A percentile compares a stretch with the other conserved stretches of the same genome.
Conservation (phyloP, 108 stramenopile genomes). For the Cyclotella atomus region DNA sequence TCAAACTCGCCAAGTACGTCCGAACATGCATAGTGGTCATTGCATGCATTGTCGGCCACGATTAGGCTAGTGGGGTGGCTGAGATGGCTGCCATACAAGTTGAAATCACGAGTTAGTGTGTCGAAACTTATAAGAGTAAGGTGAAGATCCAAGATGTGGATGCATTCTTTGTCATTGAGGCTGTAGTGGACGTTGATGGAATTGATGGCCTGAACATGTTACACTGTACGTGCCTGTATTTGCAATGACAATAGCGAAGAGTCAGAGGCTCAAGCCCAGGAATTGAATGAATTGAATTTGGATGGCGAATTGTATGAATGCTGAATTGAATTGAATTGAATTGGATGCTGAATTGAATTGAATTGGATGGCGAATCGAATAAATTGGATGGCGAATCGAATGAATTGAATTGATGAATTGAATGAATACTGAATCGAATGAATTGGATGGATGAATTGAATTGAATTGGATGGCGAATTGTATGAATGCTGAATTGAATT, state of each 20-base stretch:
- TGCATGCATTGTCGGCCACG: background rate
- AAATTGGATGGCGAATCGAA: background rate
- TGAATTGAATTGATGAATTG: no score
- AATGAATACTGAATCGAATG: no score
- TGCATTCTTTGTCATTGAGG: conserved; percentile 68
- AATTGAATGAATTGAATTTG: no score
- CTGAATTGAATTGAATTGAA: background rate
- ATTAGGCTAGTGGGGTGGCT: no score
- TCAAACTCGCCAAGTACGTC: background rate
- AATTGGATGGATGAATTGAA: no score
- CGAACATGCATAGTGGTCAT: background rate
- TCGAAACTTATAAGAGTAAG: no score
- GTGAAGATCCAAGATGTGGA: conserved; percentile 28
- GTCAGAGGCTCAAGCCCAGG: no score
- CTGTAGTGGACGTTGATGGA: conserved; percentile 59
- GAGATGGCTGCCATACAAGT: no score
- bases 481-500: conserved; percentile 54
- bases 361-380: background rate
- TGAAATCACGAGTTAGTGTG: no score
- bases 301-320: background rate
- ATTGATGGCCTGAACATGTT: conserved; percentile 36
- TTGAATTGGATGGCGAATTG: no score
- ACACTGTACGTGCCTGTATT: no score
- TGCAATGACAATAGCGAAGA: no score
- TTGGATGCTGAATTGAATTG: background rate